A percentile compares a stretch with the other conserved stretches of the same genome.
Evolutionary conservation across 345 rosid species (phyloP).

Genomic region (Fremontodendron californicum): DNA sequence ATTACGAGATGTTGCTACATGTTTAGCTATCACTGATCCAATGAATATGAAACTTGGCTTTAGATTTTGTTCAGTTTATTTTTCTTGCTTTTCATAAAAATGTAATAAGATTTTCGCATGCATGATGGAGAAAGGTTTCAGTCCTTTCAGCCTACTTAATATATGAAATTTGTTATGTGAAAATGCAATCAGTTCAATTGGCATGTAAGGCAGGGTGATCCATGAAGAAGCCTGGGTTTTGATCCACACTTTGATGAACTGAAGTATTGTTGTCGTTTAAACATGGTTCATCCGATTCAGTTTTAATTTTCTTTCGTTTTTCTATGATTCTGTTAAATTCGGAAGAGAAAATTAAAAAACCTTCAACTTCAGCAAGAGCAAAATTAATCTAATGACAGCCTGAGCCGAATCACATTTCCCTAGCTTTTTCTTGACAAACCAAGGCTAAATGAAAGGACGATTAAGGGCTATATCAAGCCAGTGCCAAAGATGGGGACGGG

Average conservation of each 20-base stretch:
- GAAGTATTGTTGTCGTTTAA: too few species aligned
- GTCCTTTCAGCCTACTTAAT: background rate
- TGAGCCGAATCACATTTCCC: background rate
- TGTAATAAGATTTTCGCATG: too few species aligned
- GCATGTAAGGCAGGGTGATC: background rate
- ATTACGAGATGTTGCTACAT: conserved; percentile 1
- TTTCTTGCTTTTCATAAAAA: background rate
- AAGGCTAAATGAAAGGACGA: background rate
- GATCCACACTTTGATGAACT: background rate
- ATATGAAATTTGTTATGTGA: background rate
- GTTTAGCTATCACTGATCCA: background rate
- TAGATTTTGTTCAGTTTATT: background rate
- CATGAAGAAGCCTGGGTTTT: background rate
- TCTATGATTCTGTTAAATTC: too few species aligned
- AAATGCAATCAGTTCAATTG: background rate
- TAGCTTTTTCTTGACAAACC: background rate
- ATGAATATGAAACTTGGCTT: background rate
- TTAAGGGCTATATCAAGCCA: background rate
- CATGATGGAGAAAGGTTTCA: background rate
- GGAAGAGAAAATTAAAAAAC: too few species aligned
- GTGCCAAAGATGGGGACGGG: background rate
- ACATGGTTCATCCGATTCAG: too few species aligned
- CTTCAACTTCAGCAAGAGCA: too few species aligned
- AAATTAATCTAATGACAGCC: background rate
- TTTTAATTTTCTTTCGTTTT: too few species aligned